Conservation (phyloP, 2,329 filamentous ascomycete species). For the Tolypocladium ovalisporum region DNA sequence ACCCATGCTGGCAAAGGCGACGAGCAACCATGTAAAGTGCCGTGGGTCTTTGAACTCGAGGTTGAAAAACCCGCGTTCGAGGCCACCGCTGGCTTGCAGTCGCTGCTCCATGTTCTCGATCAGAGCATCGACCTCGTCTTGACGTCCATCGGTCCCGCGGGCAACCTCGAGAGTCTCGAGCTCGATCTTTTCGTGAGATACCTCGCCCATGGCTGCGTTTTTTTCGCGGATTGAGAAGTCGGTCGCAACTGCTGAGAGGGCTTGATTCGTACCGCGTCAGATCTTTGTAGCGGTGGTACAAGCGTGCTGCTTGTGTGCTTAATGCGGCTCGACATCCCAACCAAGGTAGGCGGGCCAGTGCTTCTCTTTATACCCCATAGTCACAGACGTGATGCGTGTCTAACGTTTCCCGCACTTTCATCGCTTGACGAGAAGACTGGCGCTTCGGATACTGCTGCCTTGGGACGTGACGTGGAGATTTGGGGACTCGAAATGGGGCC, state of each 20-base stretch:
- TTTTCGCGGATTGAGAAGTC: background rate
- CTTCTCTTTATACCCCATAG: background rate
- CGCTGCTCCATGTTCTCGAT: constrained; percentile 30
- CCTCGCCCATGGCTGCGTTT: background rate
- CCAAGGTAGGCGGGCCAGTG: background rate
- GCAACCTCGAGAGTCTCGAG: constrained; percentile 25
- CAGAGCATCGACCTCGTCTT: constrained; percentile 26
- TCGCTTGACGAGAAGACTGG: background rate
- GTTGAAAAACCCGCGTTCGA: constrained; percentile 34
- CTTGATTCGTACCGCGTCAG: background rate
- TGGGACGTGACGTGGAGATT: background rate
- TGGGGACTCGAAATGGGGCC: constrained; percentile 3
- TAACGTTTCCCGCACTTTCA: background rate
- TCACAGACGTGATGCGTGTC: background rate
- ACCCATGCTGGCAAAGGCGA: constrained; percentile 65
- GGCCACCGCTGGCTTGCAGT: constrained; percentile 20
- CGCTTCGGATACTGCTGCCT: background rate
- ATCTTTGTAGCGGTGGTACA: background rate
- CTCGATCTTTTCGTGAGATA: constrained; percentile 13
- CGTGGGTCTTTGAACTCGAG: constrained; percentile 51
- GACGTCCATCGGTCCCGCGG: constrained; percentile 17
- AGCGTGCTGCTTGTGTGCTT: background rate
- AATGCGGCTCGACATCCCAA: background rate
- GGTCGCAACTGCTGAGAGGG: background rate
- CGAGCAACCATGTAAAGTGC: constrained; percentile 55